Evolutionary conservation across 495 filamentous ascomycete genomes (phyloP), one percentile per base, ranked within the genome.

Genomic region (Corynascus novoguineensis): DNA sequence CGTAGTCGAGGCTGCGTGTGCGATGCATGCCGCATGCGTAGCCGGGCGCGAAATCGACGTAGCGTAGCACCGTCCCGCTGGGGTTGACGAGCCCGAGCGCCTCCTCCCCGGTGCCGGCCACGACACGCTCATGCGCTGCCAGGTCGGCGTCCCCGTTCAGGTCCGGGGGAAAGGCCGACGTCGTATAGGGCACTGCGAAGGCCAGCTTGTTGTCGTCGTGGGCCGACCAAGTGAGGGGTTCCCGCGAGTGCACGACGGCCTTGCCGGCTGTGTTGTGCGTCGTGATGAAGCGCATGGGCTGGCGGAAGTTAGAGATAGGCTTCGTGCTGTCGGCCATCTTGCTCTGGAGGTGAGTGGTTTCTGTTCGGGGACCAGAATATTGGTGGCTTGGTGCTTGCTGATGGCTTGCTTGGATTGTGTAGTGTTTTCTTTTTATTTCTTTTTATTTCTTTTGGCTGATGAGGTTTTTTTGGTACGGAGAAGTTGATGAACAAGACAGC

Each of bases 1-100:
- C 87, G 50, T 87, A 91, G 59, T 92, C 89, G 4, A 93, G 68
- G 15, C 78, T 83, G 63, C 83, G 76, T 3, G 89, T 90, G 0
- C 87, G 77, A 57, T 92, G 89, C 80, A 92, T 82, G 53, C 76
- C 73, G 58, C 74, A 78, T 22, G 71, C 71, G 58, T 75, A 71
- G 7, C 69, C 72, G 0, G 85, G 85, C 0, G 71, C 70, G 32
- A 87, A 82, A 60, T 87, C 84, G 15, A 86, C 83, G 55, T 76
- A 78, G 10, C 85, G 76, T 1, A 81, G 70, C 1, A 86, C 79
- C 4, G 78, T 82, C 19, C 81, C 80, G 59, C 68, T 66, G n/a
- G 73, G 73, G 42, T 69, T 63, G 21, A 76, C 76, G 9, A 81
- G 67, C 1, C 78, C 78, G 1, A 79, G 67, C 0, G 64, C 67